Evolutionary conservation across 148 eudicot genomes (phyloP).

Genomic region (Spergularia bocconei): DNA sequence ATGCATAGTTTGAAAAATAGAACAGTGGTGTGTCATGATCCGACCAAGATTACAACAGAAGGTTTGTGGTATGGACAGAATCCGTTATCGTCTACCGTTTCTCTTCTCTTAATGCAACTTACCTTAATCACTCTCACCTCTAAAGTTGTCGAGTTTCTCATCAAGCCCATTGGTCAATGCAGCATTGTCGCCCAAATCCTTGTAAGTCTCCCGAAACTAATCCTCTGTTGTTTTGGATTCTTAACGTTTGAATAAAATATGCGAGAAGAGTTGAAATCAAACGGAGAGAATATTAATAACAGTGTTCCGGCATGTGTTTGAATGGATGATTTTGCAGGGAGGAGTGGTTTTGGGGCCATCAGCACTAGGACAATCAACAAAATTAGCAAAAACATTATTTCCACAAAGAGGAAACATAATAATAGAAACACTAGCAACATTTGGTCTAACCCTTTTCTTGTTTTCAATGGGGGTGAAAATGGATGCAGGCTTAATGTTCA

Average conservation of each 20-base stretch:
- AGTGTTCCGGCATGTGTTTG: no score
- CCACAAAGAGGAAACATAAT: constrained; percentile 43
- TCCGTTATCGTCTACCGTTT: constrained; percentile 36
- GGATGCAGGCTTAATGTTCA: constrained; percentile 40
- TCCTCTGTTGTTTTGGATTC: no score
- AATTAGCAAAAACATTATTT: constrained; percentile 30
- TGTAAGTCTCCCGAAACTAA: constrained; percentile 29
- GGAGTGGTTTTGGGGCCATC: constrained; percentile 71
- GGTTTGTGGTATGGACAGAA: constrained; percentile 23
- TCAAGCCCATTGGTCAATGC: constrained; percentile 60
- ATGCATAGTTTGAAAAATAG: not conserved
- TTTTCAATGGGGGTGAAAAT: constrained; percentile 54
- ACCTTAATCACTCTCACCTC: constrained; percentile 35
- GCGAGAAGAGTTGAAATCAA: no score
- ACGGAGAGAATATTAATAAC: no score
- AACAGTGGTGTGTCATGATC: constrained; percentile 19
- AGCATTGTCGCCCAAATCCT: constrained; percentile 51
- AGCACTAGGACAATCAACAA: constrained; percentile 31
- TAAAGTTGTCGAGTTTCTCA: constrained; percentile 30
- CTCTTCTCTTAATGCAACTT: constrained; percentile 55
- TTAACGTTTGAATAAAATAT: no score
- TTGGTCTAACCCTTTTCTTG: constrained; percentile 53
- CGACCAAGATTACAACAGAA: constrained; percentile 7
- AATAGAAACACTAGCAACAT: constrained; percentile 51
- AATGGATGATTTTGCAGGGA: constrained; percentile 35